These are phyloP conservation scores for Mycena epipterygia DNA, from an alignment of 768 basidiomycete species.

Conservation along the genomic window DNA sequence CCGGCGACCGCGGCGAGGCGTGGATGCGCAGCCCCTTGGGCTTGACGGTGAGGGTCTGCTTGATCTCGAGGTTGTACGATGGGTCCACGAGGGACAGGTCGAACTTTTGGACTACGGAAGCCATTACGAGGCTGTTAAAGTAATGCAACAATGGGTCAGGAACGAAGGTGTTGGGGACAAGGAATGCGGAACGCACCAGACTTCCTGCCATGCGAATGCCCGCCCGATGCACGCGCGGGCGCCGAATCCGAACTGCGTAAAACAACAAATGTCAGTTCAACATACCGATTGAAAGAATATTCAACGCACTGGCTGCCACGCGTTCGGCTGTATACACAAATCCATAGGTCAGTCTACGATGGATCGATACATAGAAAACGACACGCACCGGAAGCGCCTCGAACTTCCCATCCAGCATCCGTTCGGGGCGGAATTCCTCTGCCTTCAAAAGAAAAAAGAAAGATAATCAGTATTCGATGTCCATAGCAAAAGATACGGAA, in stretches of 20 bases:
- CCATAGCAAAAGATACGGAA: background rate
- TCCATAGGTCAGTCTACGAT: background rate
- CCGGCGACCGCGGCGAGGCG: slow-evolving; percentile 49
- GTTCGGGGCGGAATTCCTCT: slow-evolving; percentile 59
- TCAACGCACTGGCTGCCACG: slow-evolving; percentile 56
- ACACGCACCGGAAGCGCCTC: slow-evolving; percentile 54
- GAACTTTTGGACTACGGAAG: slow-evolving; percentile 59
- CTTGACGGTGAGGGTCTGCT: slow-evolving; percentile 63
- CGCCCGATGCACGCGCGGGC: slow-evolving; percentile 51
- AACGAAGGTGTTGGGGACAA: no score
- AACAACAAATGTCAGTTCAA: slow-evolving; percentile 30
- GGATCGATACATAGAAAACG: background rate
- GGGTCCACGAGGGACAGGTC: slow-evolving; percentile 59
- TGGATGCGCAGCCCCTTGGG: slow-evolving; percentile 57
- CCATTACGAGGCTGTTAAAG: slow-evolving; percentile 51
- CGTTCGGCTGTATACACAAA: slow-evolving; percentile 49
- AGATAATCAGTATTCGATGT: background rate
- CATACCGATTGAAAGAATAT: slow-evolving; percentile 33
- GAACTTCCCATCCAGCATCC: slow-evolving; percentile 65
- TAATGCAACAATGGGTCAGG: no score
- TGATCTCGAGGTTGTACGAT: slow-evolving; percentile 57
- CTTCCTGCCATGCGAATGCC: slow-evolving; percentile 64
- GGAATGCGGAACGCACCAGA: slow-evolving; percentile 33
- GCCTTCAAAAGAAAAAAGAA: slow-evolving; percentile 44
- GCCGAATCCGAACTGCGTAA: slow-evolving; percentile 35